Evolutionary conservation across 2,329 filamentous ascomycete genomes (phyloP), one percentile per base, ranked within the genome.

Genomic region (Zelopaecilomyces penicillatus): DNA sequence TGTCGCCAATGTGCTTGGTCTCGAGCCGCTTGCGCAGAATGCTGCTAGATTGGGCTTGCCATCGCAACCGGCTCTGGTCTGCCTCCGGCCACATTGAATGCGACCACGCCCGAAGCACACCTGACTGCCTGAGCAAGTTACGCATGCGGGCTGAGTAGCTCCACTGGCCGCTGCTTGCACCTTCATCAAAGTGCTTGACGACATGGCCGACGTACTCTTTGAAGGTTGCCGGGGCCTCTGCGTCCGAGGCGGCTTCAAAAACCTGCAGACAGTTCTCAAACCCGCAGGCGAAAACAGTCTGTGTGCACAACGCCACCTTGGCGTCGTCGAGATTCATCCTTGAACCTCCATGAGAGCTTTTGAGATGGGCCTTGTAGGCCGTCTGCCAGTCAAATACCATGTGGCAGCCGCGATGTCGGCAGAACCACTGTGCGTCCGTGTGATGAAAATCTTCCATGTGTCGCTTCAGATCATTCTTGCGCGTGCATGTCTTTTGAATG

Each of bases 361-460:
- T 73, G 37, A 72, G 56, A 49, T 73, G 70, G 4, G 63, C 64
- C 51, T 70, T 69, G 58, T 72, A 72, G 11, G 68, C 69, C 19
- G 64, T 68, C 51, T 69, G 65, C 65, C 68, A 72, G 54, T 73
- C 70, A 50, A 71, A 73, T 5, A 67, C 63, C 61, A 66, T 65
- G 34, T 57, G 56, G 50, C 70, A 73, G 26, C 64, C 66, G 1
- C 62, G 63, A 41, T 70, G 64, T 4, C 66, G 62, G 48, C 70
- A 73, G 40, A 63, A 61, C 68, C 68, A 73, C 46, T 71, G 65
- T 4, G 67, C 65, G 44, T 73, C 67, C 45, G 63, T 68, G 47
- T 69, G 67, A 52, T 73, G 70, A 42, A 71, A 71, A 48, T 70
- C 65, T 44, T 71, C 67, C 31, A 73, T 70, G 43, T 73, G 70